Conservation (phyloP, 192 early-diverging fungal genomes). For the Backusella luteola region DNA sequence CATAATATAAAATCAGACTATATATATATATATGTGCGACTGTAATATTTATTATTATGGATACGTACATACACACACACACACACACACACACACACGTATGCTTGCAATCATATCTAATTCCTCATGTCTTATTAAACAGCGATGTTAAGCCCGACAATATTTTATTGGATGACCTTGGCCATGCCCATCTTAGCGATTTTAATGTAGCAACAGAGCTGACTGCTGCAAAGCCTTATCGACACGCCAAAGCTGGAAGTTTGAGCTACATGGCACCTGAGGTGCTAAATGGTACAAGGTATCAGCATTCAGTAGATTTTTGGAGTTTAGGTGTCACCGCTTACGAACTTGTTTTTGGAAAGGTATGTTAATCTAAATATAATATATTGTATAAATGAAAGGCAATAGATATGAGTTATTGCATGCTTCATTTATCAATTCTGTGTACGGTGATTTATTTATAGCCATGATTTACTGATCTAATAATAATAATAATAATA, state of each 20-base stretch:
- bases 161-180: slow-evolving; percentile 70
- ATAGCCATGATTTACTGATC: background rate
- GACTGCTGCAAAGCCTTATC: slow-evolving; percentile 59
- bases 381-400: no score
- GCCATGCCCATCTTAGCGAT: slow-evolving; percentile 82
- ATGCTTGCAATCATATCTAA: background rate
- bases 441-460: slow-evolving; percentile 13
- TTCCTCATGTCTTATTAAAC: background rate
- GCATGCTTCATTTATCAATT: no score
- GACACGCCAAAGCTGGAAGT: slow-evolving; percentile 72
- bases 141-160: slow-evolving; percentile 90
- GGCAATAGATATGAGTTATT: no score
- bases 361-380: slow-evolving; percentile 57
- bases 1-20: background rate
- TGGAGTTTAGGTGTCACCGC: slow-evolving; percentile 82
- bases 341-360: slow-evolving; percentile 76
- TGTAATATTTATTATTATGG: background rate
- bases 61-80: background rate
- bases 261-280: slow-evolving; percentile 91
- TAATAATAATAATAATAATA: background rate
- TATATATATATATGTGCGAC: background rate
- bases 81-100: background rate
- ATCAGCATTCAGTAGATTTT: slow-evolving; percentile 56
- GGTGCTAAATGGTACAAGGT: slow-evolving; percentile 58
- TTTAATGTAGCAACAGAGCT: slow-evolving; percentile 85